Evolutionary conservation across 1,284 basidiomycete genomes (phyloP).

Genomic region (Veloboletus limbatus): DNA sequence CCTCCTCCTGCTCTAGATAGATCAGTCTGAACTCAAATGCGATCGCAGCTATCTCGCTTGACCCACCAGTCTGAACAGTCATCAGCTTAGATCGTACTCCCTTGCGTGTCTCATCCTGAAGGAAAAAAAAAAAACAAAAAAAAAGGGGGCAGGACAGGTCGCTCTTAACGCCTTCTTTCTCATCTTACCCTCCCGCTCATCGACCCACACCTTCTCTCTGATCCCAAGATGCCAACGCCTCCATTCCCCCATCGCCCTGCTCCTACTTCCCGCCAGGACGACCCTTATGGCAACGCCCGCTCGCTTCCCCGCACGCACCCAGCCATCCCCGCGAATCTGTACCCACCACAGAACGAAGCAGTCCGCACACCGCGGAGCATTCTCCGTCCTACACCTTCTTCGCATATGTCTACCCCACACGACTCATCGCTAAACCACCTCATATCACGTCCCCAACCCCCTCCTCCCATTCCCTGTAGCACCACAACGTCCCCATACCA

Average conservation of each 20-base stretch:
- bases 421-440: conserved; percentile 9
- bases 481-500: conserved; percentile 13
- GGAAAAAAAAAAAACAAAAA: no score
- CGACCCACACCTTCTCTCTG: no score
- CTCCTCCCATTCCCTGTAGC: conserved; percentile 11
- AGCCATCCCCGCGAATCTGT: background rate
- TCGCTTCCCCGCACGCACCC: conserved; percentile 4
- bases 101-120: no score
- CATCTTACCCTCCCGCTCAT: no score
- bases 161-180: no score
- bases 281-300: background rate
- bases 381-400: conserved; percentile 17
- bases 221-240: conserved; percentile 23
- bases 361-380: conserved; percentile 17
- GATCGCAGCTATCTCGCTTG: no score
- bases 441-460: no score
- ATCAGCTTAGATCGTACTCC: no score
- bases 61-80: no score
- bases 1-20: no score
- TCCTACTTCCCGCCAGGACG: conserved; percentile 10
- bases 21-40: no score
- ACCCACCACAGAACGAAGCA: conserved; percentile 10
- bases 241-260: conserved; percentile 21
- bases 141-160: no score
- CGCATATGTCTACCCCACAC: conserved; percentile 3